phyloP scores from a whole-genome alignment of 2,329 filamentous ascomycete species.

The Didymella lethalis region DNA sequence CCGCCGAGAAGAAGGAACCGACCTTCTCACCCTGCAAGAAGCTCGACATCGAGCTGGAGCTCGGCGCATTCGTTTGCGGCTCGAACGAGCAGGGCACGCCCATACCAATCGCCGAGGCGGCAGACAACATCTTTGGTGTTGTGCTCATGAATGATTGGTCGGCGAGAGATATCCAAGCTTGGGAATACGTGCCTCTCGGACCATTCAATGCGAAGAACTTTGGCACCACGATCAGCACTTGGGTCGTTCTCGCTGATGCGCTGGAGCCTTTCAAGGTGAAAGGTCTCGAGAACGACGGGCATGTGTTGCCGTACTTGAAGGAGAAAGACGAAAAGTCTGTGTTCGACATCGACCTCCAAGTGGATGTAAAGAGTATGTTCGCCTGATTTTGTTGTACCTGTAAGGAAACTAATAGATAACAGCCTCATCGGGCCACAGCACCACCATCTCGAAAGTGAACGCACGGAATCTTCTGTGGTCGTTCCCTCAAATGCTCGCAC shows the following conservation, averaged over 20 bases:
- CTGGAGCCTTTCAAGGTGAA: slow-evolving; percentile 70
- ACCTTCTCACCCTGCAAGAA: slow-evolving; percentile 69
- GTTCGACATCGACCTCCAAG: slow-evolving; percentile 73
- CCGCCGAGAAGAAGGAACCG: slow-evolving; percentile 68
- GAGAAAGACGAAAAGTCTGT: slow-evolving; percentile 67
- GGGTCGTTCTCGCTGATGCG: slow-evolving; percentile 80
- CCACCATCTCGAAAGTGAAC: slow-evolving; percentile 67
- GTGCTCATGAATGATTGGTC: slow-evolving; percentile 91
- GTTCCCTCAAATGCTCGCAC: slow-evolving; percentile 82
- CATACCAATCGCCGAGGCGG: slow-evolving; percentile 69
- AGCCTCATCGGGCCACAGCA: slow-evolving; percentile 59
- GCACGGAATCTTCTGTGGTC: slow-evolving; percentile 78
- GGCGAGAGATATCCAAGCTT: slow-evolving; percentile 80
- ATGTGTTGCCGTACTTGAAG: slow-evolving; percentile 69
- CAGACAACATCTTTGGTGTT: slow-evolving; percentile 77
- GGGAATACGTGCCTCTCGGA: slow-evolving; percentile 84
- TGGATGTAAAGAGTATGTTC: slow-evolving; percentile 64
- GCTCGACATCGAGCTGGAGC: slow-evolving; percentile 81
- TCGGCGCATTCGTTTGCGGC: slow-evolving; percentile 76
- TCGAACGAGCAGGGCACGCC: slow-evolving; percentile 70
- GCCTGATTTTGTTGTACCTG: background rate
- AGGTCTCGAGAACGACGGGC: slow-evolving; percentile 63
- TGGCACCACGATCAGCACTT: slow-evolving; percentile 76
- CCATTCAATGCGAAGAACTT: slow-evolving; percentile 89
- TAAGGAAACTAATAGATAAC: slow-evolving; percentile 9